These are phyloP conservation scores for Fusarium bulbicola DNA, from an alignment of 2,329 filamentous ascomycete species.

Conservation along the genomic window DNA sequence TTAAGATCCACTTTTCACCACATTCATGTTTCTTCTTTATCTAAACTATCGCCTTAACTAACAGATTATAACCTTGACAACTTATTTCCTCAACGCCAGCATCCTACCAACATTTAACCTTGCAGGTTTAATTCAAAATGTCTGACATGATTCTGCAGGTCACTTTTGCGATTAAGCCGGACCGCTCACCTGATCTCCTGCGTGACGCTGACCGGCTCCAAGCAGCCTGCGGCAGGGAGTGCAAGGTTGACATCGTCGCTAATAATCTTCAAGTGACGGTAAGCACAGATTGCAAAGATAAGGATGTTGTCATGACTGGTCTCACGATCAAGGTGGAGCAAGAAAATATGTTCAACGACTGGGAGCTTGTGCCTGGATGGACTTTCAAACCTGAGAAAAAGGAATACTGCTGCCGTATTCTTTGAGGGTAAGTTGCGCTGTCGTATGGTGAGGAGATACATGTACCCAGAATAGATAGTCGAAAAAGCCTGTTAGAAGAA, in stretches of 20 bases:
- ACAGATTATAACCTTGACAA: no score
- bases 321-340: neutral
- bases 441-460: fast-evolving
- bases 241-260: neutral
- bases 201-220: neutral
- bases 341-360: neutral
- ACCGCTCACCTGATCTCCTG: neutral
- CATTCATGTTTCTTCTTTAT: fast-evolving
- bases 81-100: neutral
- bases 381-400: neutral
- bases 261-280: neutral
- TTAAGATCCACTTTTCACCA: neutral
- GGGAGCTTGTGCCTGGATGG: neutral
- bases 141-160: neutral
- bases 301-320: neutral
- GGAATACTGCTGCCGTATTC: neutral
- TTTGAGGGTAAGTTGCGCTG: neutral
- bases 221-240: neutral
- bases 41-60: neutral
- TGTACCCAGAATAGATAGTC: neutral
- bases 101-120: neutral
- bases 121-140: neutral
- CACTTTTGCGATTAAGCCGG: neutral
- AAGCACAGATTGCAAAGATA: neutral
- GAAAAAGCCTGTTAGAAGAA: fast-evolving